A percentile compares a stretch with the other conserved stretches of the same genome.
Conservation (phyloP, 2,329 filamentous ascomycete genomes). For the Claviceps capensis region DNA sequence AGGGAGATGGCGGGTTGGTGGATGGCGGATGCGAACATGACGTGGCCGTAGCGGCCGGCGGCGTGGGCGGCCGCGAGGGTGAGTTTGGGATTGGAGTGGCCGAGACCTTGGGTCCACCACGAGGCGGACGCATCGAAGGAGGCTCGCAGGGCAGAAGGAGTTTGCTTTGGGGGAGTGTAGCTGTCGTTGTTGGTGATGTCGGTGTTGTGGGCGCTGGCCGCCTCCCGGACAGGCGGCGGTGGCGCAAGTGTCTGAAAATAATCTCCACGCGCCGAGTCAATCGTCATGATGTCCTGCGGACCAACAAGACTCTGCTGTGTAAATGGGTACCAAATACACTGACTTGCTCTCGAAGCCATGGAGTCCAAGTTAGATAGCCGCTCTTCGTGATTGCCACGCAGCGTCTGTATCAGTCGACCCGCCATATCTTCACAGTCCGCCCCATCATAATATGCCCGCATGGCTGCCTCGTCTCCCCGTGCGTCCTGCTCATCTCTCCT, state of each 20-base stretch:
- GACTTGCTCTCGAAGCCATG: slow-evolving; percentile 47
- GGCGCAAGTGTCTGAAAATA: slow-evolving; percentile 50
- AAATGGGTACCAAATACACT: slow-evolving; percentile 74
- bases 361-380: slow-evolving; percentile 45
- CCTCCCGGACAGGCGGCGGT: neutral
- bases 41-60: slow-evolving; percentile 71
- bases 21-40: slow-evolving; percentile 75
- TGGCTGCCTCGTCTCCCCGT: slow-evolving; percentile 37
- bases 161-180: too few species aligned
- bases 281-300: slow-evolving; percentile 51
- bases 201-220: neutral
- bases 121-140: slow-evolving; percentile 76
- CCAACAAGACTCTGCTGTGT: slow-evolving; percentile 60
- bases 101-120: slow-evolving; percentile 85
- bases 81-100: slow-evolving; percentile 60
- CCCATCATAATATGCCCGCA: slow-evolving; percentile 50
- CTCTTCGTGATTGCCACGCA: slow-evolving; percentile 38
- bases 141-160: slow-evolving; percentile 22
- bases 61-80: slow-evolving; percentile 67
- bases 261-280: slow-evolving; percentile 71
- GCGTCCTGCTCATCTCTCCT: slow-evolving; percentile 21
- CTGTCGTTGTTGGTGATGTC: neutral
- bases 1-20: slow-evolving; percentile 63
- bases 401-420: slow-evolving; percentile 30
- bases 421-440: slow-evolving; percentile 26